Percentiles rank a stretch among this genome's conserved stretches.
These are phyloP conservation scores for Sporothrix brunneoviolacea DNA, from an alignment of 2,329 filamentous ascomycete species.

Conservation along the genomic window DNA sequence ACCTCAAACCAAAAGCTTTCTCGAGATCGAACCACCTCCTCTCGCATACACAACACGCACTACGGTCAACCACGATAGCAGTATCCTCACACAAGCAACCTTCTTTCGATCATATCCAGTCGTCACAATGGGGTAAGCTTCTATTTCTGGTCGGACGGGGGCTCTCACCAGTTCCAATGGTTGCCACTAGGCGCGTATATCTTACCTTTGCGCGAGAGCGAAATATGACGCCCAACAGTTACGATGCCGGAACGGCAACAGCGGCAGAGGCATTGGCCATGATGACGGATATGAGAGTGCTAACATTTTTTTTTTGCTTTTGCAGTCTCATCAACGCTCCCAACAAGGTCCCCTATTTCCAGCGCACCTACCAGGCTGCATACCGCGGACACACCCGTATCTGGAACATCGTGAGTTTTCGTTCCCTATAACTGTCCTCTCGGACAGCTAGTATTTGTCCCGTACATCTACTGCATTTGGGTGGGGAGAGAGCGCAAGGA, in stretches of 20 bases:
- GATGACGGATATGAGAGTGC: slow-evolving; percentile 13
- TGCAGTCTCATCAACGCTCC: slow-evolving; percentile 59
- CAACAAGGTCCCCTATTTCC: slow-evolving; percentile 70
- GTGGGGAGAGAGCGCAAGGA: too few relatives aligned
- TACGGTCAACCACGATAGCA: slow-evolving; percentile 11
- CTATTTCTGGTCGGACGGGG: not conserved
- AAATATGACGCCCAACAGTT: slow-evolving; percentile 1
- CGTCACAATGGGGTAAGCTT: slow-evolving; percentile 20
- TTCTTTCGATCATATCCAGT: slow-evolving; percentile 4
- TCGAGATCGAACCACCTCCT: slow-evolving; percentile 19
- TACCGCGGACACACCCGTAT: slow-evolving; percentile 62
- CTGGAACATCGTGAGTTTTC: slow-evolving; percentile 70
- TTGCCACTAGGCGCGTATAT: not conserved
- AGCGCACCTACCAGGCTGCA: slow-evolving; percentile 68
- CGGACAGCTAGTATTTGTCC: too few relatives aligned
- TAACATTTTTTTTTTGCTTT: slow-evolving; percentile 21
- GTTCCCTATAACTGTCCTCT: too few relatives aligned
- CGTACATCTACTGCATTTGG: too few relatives aligned
- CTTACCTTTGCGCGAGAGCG: not conserved
- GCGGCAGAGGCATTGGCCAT: not conserved
- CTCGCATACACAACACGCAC: slow-evolving; percentile 3
- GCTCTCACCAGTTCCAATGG: not conserved
- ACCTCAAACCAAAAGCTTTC: slow-evolving; percentile 17
- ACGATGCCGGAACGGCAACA: not conserved
- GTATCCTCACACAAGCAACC: not conserved